Evolutionary conservation across 306 rosid genomes (phyloP).

Genomic region (Quercus parvula): DNA sequence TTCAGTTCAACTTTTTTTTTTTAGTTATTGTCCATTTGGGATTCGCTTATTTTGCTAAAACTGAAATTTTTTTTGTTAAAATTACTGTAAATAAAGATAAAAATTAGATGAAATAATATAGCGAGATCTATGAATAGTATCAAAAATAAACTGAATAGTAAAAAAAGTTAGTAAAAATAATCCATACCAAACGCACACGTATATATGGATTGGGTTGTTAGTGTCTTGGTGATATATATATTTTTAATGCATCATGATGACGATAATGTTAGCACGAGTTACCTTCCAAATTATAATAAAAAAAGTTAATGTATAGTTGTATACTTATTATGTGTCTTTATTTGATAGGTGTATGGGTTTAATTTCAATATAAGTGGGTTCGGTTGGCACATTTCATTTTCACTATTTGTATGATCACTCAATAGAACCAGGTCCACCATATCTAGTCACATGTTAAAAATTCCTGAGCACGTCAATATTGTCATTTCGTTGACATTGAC

Average conservation of each 20-base stretch:
- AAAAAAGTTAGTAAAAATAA: too few species aligned
- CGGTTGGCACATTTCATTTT: constrained; percentile 11
- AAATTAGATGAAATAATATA: rapidly evolving
- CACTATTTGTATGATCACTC: not conserved
- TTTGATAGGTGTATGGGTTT: constrained; percentile 16
- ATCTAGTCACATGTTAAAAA: constrained; percentile 27
- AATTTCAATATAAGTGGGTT: not conserved
- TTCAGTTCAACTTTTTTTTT: too few species aligned
- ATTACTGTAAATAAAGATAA: rapidly evolving
- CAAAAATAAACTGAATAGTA: too few species aligned
- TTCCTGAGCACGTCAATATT: constrained; percentile 25
- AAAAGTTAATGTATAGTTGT: not conserved
- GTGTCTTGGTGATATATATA: too few species aligned
- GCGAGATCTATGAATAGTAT: rapidly evolving
- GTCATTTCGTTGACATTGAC: constrained; percentile 21
- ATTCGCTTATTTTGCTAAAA: too few species aligned
- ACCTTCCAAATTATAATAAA: not conserved
- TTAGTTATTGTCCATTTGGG: too few species aligned
- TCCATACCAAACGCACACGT: too few species aligned
- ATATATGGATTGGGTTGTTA: too few species aligned
- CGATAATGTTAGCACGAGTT: constrained; percentile 17
- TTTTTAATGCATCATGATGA: constrained; percentile 12
- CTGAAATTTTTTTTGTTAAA: rapidly evolving
- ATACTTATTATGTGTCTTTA: constrained; percentile 11
- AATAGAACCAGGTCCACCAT: constrained; percentile 21